These are phyloP conservation scores for Mycena haematopus DNA, from an alignment of 768 basidiomycete genomes.

Conservation along the genomic window DNA sequence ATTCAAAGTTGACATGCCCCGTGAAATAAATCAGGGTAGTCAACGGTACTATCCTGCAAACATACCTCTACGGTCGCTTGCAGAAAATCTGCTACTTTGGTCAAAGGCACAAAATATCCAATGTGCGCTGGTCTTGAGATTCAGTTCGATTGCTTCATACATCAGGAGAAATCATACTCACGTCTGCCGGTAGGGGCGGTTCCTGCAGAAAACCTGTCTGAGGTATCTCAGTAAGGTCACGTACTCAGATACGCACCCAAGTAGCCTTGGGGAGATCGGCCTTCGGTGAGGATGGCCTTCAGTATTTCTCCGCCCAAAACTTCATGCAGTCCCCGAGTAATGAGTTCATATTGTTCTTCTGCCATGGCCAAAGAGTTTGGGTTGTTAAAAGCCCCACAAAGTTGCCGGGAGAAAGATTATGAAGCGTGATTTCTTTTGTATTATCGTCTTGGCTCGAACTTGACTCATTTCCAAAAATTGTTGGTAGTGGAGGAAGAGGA, in stretches of 20 bases:
- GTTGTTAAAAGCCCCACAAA: neutral
- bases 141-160: neutral
- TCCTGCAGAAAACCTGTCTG: slow-evolving; percentile 53
- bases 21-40: neutral
- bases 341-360: slow-evolving; percentile 75
- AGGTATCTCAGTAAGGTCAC: slow-evolving; percentile 12
- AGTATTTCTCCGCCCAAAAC: slow-evolving; percentile 86
- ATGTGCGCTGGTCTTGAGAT: slow-evolving; percentile 75
- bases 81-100: slow-evolving; percentile 96
- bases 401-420: neutral
- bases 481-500: no score
- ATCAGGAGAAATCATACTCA: slow-evolving; percentile 47
- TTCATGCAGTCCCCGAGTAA: slow-evolving; percentile 87
- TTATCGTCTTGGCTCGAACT: no score
- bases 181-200: slow-evolving; percentile 94
- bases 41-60: slow-evolving; percentile 36
- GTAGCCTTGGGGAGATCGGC: slow-evolving; percentile 81
- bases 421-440: slow-evolving; percentile 4
- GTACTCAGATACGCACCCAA: slow-evolving; percentile 72
- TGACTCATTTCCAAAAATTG: no score
- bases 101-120: slow-evolving; percentile 94
- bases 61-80: slow-evolving; percentile 82
- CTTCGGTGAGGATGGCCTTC: slow-evolving; percentile 80
- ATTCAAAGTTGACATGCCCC: neutral
- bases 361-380: slow-evolving; percentile 28